A percentile compares a stretch with the other conserved stretches of the same genome.
phyloP scores from a whole-genome alignment of 2,329 filamentous ascomycete genomes.

The Laburnicola sp. region DNA sequence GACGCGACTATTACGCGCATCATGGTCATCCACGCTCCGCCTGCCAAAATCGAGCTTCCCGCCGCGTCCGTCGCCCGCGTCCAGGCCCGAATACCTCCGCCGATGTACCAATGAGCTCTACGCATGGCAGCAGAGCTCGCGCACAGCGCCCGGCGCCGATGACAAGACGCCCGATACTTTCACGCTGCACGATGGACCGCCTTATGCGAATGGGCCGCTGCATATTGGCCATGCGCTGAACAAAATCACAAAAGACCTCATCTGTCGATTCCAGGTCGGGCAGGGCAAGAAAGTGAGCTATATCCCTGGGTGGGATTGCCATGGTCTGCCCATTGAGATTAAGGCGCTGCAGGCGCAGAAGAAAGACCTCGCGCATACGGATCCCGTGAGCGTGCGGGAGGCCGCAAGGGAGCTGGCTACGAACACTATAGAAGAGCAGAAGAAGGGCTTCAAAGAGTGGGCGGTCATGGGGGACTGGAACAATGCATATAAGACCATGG shows the following conservation, averaged over 20 bases:
- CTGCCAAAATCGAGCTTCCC: slow-evolving; percentile 56
- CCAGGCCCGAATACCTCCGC: slow-evolving; percentile 60
- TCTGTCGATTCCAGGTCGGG: slow-evolving; percentile 77
- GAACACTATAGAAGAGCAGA: slow-evolving; percentile 71
- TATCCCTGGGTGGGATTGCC: slow-evolving; percentile 95
- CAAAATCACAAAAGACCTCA: slow-evolving; percentile 95
- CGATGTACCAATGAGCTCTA: slow-evolving; percentile 88
- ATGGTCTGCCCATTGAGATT: slow-evolving; percentile 94
- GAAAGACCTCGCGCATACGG: slow-evolving; percentile 43
- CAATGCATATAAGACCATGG: slow-evolving; percentile 77
- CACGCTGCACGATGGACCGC: slow-evolving; percentile 89
- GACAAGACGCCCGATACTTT: slow-evolving; percentile 61
- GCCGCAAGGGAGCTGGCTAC: slow-evolving; percentile 68
- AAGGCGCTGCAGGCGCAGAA: slow-evolving; percentile 74
- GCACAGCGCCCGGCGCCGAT: slow-evolving; percentile 48
- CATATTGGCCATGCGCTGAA: slow-evolving; percentile 96
- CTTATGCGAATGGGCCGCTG: slow-evolving; percentile 90
- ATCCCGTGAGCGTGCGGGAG: slow-evolving; percentile 62
- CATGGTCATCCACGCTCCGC: slow-evolving; percentile 52
- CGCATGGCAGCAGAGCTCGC: slow-evolving; percentile 71
- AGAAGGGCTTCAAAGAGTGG: slow-evolving; percentile 71
- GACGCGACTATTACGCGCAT: slow-evolving; percentile 43
- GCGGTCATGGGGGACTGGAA: slow-evolving; percentile 83
- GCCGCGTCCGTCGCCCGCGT: slow-evolving; percentile 45
- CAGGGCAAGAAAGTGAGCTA: slow-evolving; percentile 78